Evolutionary conservation across 148 eudicot species (phyloP).

Genomic region (Heliamphora exappendiculata): DNA sequence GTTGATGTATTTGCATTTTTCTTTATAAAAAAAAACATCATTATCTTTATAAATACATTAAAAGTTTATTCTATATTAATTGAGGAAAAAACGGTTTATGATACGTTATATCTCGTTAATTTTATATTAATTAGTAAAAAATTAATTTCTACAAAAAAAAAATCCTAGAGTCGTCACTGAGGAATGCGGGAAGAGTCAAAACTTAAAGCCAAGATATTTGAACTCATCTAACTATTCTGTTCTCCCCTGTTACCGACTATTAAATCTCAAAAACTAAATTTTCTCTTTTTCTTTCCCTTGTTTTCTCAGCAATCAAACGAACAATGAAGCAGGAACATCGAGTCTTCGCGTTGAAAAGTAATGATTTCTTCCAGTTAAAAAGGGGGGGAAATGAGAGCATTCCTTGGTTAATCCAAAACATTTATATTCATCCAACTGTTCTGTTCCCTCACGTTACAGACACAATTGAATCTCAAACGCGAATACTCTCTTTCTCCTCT

Average conservation of each 20-base stretch:
- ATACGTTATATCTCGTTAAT: too few relatives aligned
- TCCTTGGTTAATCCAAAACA: neutral
- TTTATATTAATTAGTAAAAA: too few relatives aligned
- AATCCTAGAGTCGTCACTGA: too few relatives aligned
- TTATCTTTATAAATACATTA: too few relatives aligned
- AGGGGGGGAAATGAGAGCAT: neutral
- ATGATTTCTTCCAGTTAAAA: neutral
- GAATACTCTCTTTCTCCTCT: neutral
- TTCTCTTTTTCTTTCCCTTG: neutral
- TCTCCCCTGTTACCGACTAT: neutral
- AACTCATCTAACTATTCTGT: neutral
- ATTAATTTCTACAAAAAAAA: too few relatives aligned
- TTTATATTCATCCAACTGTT: neutral
- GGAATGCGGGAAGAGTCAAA: too few relatives aligned
- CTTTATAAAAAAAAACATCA: too few relatives aligned
- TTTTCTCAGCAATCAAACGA: slow-evolving; percentile 3
- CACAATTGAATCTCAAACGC: neutral
- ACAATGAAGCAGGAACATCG: neutral
- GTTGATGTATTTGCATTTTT: too few relatives aligned
- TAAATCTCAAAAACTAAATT: neutral
- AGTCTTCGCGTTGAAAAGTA: neutral
- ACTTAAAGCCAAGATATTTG: neutral
- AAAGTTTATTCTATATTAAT: too few relatives aligned
- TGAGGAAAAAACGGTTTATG: too few relatives aligned
- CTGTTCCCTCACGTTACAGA: neutral